Evolutionary conservation across 345 rosid genomes (phyloP).

Genomic region (Gossypium ekmanianum): DNA sequence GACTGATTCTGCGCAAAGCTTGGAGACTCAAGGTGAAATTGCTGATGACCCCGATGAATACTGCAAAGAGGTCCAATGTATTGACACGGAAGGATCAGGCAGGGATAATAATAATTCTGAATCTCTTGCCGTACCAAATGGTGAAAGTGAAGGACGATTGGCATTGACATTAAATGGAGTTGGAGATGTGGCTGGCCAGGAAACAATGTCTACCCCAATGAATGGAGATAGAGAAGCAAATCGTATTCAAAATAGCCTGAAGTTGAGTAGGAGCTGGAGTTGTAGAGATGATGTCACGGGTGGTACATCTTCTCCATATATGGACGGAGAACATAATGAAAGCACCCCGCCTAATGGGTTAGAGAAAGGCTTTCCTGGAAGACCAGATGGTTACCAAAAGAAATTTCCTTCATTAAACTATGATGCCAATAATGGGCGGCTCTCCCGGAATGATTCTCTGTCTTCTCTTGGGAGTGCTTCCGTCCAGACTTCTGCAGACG

Average conservation of each 20-base stretch:
- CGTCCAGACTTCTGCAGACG: slow-evolving; percentile 50
- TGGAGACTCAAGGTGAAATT: slow-evolving; percentile 29
- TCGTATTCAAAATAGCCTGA: slow-evolving; percentile 37
- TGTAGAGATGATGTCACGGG: slow-evolving; percentile 39
- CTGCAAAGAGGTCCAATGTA: slow-evolving; percentile 88
- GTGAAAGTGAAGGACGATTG: slow-evolving; percentile 31
- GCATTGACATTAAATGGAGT: slow-evolving; percentile 27
- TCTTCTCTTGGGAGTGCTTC: slow-evolving; percentile 75
- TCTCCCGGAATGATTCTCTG: slow-evolving; percentile 65
- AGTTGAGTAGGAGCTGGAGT: slow-evolving; percentile 55
- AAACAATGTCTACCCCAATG: slow-evolving; percentile 23
- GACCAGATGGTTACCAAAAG: slow-evolving; percentile 51
- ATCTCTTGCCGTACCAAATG: slow-evolving; percentile 29
- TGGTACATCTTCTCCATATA: slow-evolving; percentile 33
- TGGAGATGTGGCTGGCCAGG: slow-evolving; percentile 27
- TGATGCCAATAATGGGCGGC: slow-evolving; percentile 23
- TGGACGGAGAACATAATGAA: slow-evolving; percentile 29
- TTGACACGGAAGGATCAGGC: slow-evolving; percentile 56
- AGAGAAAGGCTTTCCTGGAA: slow-evolving; percentile 56
- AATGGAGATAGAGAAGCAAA: slow-evolving; percentile 37
- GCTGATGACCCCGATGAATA: slow-evolving; percentile 55
- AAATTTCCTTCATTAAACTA: slow-evolving; percentile 41
- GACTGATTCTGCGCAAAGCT: slow-evolving; percentile 41
- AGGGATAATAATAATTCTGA: slow-evolving; percentile 29
- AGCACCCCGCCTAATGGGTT: slow-evolving; percentile 66